Base-by-base conservation (phyloP, 331 rosid species). In the Pyrus hybrid region DNA sequence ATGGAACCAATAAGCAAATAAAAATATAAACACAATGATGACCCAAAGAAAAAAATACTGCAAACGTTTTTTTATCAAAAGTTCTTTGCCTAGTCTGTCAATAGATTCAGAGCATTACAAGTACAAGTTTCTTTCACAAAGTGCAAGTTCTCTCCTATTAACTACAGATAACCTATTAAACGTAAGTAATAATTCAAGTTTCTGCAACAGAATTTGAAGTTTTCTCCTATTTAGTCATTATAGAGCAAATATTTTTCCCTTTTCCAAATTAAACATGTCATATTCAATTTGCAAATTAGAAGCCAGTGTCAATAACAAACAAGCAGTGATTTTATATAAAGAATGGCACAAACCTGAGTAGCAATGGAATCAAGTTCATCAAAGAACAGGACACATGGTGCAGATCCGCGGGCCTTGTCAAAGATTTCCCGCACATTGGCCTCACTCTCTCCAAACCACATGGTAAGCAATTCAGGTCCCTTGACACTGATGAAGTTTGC, bases 361-460 rank as follows among this genome's bases (percentile, higher is more conserved):
- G 98, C 98, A 82, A 93, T 93, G 10, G 98, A 91, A 77, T 93
- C 98, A 37, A 93, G 98, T 83, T 93, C 98, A 64, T 93, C 98
- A 49, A 93, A 93, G 85, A 93, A 93, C 41, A 93, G 87, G 72
- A 93, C 98, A 87, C 98, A 93, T 14, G 98, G 98, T 49, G 98
- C 98, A 77, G 98, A 93, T 58, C 88, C 90, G 4, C 98, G 96
- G 29, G 98, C 98, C 87, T 93, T 93, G 87, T 93, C 98, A 63
- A 93, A 91, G 45, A 93, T 93, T 85, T 93, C 98, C 30, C 97
- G 79, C 56, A 93, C 98, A 25, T 93, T 93, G 68, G 98, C 98
- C 85, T 93, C 97, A 81, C 98, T 93, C 86, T 93, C 98, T 79
- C 98, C 98, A 73, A 93, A 93, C 98, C 98, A 93, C 98, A 93